phyloP scores from a whole-genome alignment of 2,329 filamentous ascomycete genomes.

The Fusarium heterosporum region DNA sequence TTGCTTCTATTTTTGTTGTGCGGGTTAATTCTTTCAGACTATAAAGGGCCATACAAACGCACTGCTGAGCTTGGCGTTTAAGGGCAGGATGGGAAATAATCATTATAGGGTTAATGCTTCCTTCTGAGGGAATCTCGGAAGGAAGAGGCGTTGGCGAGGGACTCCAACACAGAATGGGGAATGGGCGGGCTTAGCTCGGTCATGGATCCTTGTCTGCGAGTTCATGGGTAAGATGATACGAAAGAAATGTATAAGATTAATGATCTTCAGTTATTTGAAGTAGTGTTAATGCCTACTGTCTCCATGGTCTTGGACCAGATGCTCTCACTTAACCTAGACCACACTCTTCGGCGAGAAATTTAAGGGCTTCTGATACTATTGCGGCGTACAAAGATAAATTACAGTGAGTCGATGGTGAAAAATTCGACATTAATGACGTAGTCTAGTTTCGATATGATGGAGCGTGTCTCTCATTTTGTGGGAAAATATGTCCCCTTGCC shows the following conservation, averaged over 20 bases:
- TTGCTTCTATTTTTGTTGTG: constrained; percentile 14
- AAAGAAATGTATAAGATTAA: constrained; percentile 43
- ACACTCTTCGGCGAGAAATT: neutral
- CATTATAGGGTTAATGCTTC: constrained; percentile 27
- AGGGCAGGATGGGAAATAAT: constrained; percentile 31
- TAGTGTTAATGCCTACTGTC: neutral
- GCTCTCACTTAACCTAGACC: neutral
- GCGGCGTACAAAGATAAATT: neutral
- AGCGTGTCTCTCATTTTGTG: constrained; percentile 7
- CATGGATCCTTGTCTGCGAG: constrained; percentile 26
- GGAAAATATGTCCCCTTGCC: neutral
- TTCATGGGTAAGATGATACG: constrained; percentile 29
- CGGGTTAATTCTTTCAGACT: constrained; percentile 29
- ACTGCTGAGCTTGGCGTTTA: constrained; percentile 46
- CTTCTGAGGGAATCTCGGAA: constrained; percentile 27
- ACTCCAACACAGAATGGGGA: constrained; percentile 11
- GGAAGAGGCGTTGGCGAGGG: constrained; percentile 40
- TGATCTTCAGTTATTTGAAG: constrained; percentile 12
- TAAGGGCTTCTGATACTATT: neutral
- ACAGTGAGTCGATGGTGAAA: neutral
- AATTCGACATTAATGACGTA: neutral
- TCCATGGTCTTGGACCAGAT: neutral
- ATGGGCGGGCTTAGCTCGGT: constrained; percentile 15
- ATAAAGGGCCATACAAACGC: constrained; percentile 39
- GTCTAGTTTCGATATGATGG: neutral